These are phyloP conservation scores for Ganoderma leucocontextum DNA, from an alignment of 1,284 basidiomycete species.

Conservation along the genomic window DNA sequence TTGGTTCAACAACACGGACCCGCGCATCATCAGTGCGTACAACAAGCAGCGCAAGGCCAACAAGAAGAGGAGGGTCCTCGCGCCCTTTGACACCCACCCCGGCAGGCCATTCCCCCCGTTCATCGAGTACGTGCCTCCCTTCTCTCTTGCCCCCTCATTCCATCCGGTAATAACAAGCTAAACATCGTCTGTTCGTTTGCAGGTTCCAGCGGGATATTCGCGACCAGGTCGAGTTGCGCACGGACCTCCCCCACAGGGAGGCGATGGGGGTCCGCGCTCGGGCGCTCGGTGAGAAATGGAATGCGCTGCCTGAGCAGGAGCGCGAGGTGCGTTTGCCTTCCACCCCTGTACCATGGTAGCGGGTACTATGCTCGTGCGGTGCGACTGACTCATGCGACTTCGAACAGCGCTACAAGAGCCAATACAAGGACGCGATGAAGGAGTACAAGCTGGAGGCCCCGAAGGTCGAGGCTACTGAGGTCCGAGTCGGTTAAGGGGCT, in stretches of 20 bases:
- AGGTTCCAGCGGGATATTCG: not conserved
- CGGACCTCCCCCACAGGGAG: not conserved
- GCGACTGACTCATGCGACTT: not conserved
- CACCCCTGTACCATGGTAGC: not conserved
- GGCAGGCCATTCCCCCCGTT: not conserved
- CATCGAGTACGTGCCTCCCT: not conserved
- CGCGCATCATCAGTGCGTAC: slow-evolving; percentile 26
- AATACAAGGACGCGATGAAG: not conserved
- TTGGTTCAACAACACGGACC: slow-evolving; percentile 24
- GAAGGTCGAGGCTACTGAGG: not conserved
- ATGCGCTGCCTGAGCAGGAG: not conserved
- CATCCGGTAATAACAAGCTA: not conserved
- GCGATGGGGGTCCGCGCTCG: not conserved
- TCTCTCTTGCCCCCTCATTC: not conserved
- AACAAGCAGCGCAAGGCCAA: slow-evolving; percentile 23
- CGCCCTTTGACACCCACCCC: not conserved
- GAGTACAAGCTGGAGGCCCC: not conserved
- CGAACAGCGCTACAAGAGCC: not conserved
- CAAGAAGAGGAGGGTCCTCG: not conserved
- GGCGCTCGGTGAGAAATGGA: not conserved
- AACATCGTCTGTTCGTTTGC: not conserved
- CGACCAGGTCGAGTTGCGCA: not conserved
- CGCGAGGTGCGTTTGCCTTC: not conserved
- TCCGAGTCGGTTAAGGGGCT: not conserved
- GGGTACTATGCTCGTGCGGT: not conserved